Evolutionary conservation across 495 filamentous ascomycete genomes (phyloP).

Genomic region (Delitschia confertaspora): DNA sequence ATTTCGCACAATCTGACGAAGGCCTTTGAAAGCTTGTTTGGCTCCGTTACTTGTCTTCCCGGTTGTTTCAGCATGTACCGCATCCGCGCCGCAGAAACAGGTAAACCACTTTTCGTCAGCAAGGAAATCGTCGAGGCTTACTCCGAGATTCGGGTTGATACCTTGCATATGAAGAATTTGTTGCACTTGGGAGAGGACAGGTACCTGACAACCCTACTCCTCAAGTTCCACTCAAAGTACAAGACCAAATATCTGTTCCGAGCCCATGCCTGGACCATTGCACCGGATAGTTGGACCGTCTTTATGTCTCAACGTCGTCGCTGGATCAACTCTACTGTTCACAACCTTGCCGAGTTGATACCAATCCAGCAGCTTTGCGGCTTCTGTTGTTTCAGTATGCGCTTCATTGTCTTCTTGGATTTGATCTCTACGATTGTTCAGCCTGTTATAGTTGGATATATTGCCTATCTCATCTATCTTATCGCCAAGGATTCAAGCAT

Average conservation of each 20-base stretch:
- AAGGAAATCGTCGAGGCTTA: constrained; percentile 81
- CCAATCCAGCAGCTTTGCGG: constrained; percentile 89
- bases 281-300: constrained; percentile 83
- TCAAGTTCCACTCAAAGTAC: constrained; percentile 86
- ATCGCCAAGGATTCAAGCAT: constrained; percentile 49
- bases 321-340: constrained; percentile 99
- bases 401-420: constrained; percentile 94
- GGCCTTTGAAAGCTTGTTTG: constrained; percentile 97
- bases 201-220: constrained; percentile 87
- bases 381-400: constrained; percentile 99
- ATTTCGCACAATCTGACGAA: constrained; percentile 97
- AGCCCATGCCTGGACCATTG: constrained; percentile 91
- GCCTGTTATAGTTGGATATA: constrained; percentile 86
- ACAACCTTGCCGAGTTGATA: constrained; percentile 94
- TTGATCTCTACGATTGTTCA: constrained; percentile 84
- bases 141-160: constrained; percentile 87
- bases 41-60: constrained; percentile 92
- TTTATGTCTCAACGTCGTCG: constrained; percentile 97
- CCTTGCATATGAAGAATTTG: constrained; percentile 97
- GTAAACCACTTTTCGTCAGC: constrained; percentile 93
- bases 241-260: constrained; percentile 96
- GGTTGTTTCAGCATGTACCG: constrained; percentile 99
- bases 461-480: constrained; percentile 77
- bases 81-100: constrained; percentile 83
- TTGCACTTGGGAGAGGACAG: constrained; percentile 92